These are phyloP conservation scores for Cyphellophora attinorum DNA, from an alignment of 2,329 filamentous ascomycete species.

Conservation along the genomic window DNA sequence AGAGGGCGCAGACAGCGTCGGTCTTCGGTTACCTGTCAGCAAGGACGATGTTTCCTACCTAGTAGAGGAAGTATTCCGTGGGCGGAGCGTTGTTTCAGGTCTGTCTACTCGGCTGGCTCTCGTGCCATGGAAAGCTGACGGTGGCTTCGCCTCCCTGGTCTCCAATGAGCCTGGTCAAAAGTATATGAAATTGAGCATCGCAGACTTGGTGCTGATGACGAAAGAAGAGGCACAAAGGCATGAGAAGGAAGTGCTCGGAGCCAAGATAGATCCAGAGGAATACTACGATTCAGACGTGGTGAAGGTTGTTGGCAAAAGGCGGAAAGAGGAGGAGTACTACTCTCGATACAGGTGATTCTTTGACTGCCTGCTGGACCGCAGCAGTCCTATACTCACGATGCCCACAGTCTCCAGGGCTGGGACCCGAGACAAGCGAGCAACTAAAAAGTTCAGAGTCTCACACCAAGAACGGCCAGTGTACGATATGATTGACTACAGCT, in stretches of 20 bases:
- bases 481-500: too few relatives aligned
- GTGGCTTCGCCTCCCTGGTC: slow-evolving; percentile 53
- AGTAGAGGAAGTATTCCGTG: slow-evolving; percentile 78
- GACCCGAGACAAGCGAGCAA: too few relatives aligned
- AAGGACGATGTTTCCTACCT: slow-evolving; percentile 77
- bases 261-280: slow-evolving; percentile 56
- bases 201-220: slow-evolving; percentile 76
- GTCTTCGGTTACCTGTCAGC: slow-evolving; percentile 70
- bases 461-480: too few relatives aligned
- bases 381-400: too few relatives aligned
- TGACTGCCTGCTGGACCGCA: too few relatives aligned
- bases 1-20: slow-evolving; percentile 36
- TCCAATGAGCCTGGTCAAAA: slow-evolving; percentile 61
- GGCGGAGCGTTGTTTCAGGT: slow-evolving; percentile 73
- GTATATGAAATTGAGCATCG: slow-evolving; percentile 56
- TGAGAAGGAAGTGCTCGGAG: slow-evolving; percentile 68
- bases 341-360: slow-evolving; percentile 37
- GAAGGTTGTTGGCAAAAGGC: slow-evolving; percentile 55
- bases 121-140: slow-evolving; percentile 66
- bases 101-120: slow-evolving; percentile 69
- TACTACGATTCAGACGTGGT: slow-evolving; percentile 64
- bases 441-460: too few relatives aligned
- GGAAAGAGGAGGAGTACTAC: slow-evolving; percentile 55
- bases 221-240: slow-evolving; percentile 79
- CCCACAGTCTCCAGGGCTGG: too few relatives aligned